phyloP scores from a whole-genome alignment of 2,329 filamentous ascomycete genomes.

The Microdochium paspali region DNA sequence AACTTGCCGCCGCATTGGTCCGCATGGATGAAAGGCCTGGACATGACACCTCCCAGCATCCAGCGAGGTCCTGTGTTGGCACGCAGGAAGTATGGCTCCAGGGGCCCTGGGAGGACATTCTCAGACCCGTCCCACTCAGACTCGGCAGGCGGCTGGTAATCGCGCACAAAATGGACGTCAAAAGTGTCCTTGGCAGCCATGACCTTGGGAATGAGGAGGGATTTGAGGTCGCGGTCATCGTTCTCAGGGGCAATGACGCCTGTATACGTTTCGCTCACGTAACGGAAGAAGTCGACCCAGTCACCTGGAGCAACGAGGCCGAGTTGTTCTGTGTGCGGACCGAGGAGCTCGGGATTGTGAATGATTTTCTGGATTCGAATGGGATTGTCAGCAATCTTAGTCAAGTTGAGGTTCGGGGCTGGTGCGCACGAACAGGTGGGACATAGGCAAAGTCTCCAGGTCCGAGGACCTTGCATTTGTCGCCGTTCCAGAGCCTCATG shows the following conservation, averaged over 20 bases:
- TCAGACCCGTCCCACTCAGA: constrained; percentile 30
- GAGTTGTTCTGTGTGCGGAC: constrained; percentile 42
- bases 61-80: constrained; percentile 38
- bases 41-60: constrained; percentile 33
- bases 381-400: too few relatives aligned
- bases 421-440: too few relatives aligned
- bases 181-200: constrained; percentile 45
- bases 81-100: constrained; percentile 39
- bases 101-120: constrained; percentile 24
- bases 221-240: constrained; percentile 40
- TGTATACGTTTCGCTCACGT: constrained; percentile 40
- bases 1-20: constrained; percentile 37
- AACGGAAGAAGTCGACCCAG: constrained; percentile 53
- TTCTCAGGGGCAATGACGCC: constrained; percentile 39
- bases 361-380: constrained; percentile 31
- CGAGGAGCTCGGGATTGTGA: constrained; percentile 45
- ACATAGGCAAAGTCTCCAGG: constrained; percentile 49
- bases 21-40: constrained; percentile 37
- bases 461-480: constrained; percentile 40
- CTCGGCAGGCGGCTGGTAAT: constrained; percentile 34
- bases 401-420: too few relatives aligned
- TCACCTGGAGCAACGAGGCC: constrained; percentile 47
- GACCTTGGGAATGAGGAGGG: constrained; percentile 41
- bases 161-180: constrained; percentile 42
- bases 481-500: constrained; percentile 48